Conservation (phyloP, 2,329 filamentous ascomycete genomes). For the Fusarium oligoseptatum region DNA sequence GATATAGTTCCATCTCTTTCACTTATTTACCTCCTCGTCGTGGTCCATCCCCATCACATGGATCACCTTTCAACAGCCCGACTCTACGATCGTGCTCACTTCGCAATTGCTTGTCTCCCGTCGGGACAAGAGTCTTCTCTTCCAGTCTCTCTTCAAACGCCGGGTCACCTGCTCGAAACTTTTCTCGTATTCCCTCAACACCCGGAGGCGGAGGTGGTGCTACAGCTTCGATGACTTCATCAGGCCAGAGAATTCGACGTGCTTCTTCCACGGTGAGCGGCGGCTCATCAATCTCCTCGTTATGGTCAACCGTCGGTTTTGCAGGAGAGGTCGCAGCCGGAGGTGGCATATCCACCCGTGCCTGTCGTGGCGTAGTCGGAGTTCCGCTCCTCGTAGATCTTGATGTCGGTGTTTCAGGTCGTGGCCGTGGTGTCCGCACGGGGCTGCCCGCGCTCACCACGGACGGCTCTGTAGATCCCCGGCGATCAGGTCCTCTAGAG, state of each 20-base stretch:
- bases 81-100: conserved; percentile 49
- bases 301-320: conserved; percentile 18
- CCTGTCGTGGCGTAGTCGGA: conserved; percentile 39
- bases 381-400: conserved; percentile 34
- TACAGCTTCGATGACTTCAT: conserved; percentile 41
- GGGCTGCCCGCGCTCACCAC: conserved; percentile 35
- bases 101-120: conserved; percentile 53
- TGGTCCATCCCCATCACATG: conserved; percentile 2
- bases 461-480: conserved; percentile 29
- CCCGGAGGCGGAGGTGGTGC: conserved; percentile 21
- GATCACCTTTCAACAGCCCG: conserved; percentile 40
- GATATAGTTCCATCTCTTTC: conserved; percentile 4
- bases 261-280: conserved; percentile 58
- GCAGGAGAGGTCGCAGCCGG: conserved; percentile 7
- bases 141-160: conserved; percentile 50
- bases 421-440: conserved; percentile 32
- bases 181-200: conserved; percentile 53
- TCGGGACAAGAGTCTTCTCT: conserved; percentile 55
- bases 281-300: conserved; percentile 46
- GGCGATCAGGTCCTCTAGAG: conserved; percentile 19
- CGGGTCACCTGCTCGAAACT: conserved; percentile 55
- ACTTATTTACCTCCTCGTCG: conserved; percentile 32
- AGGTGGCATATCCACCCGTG: conserved; percentile 16
- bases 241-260: conserved; percentile 56
- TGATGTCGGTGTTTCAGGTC: conserved; percentile 37